phyloP scores from a whole-genome alignment of 148 eudicot genomes.

The Chenopodium quinoa region DNA sequence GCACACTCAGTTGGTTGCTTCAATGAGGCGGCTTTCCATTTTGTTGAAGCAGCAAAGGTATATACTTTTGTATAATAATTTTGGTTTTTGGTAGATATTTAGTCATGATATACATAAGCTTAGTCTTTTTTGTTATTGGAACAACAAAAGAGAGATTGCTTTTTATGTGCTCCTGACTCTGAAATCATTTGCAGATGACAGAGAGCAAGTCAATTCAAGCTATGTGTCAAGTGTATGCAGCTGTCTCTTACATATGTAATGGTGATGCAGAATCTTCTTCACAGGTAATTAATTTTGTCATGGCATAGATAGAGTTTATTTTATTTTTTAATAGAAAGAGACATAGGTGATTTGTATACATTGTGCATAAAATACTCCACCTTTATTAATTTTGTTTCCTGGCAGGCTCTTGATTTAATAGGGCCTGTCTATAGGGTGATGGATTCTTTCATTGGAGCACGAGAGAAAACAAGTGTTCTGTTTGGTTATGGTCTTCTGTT shows the following conservation, averaged over 20 bases:
- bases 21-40: conserved; percentile 82
- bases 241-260: conserved; percentile 77
- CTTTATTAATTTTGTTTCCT: conserved; percentile 17
- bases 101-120: neutral
- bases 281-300: conserved; percentile 38
- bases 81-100: neutral
- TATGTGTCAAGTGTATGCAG: conserved; percentile 89
- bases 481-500: conserved; percentile 89
- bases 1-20: conserved; percentile 88
- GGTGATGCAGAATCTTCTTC: conserved; percentile 89
- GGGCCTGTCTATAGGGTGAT: conserved; percentile 68
- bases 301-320: neutral
- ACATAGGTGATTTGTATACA: neutral
- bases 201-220: conserved; percentile 86
- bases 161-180: conserved; percentile 8
- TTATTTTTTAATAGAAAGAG: neutral
- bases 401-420: conserved; percentile 89
- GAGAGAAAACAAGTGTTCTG: conserved; percentile 84
- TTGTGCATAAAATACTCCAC: neutral
- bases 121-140: neutral
- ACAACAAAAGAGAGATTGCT: neutral
- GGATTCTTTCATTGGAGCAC: conserved; percentile 90
- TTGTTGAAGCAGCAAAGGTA: conserved; percentile 84
- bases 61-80: neutral
- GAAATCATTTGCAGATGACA: conserved; percentile 53